phyloP scores from a whole-genome alignment of 2,329 filamentous ascomycete genomes.

The Neopestalotiopsis sp. region DNA sequence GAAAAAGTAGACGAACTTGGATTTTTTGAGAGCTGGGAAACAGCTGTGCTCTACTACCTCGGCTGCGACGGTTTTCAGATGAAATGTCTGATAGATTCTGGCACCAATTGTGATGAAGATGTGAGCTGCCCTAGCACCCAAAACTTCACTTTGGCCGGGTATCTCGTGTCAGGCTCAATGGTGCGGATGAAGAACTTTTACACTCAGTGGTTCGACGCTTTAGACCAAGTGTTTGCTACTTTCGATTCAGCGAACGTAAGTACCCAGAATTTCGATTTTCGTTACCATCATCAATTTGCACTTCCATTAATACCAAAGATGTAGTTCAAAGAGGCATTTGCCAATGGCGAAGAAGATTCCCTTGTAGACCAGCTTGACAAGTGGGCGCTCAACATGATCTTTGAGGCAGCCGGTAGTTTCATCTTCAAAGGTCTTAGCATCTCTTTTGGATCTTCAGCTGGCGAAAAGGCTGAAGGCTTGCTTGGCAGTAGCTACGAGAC shows the following conservation, averaged over 20 bases:
- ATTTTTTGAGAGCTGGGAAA: background rate
- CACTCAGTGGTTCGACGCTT: background rate
- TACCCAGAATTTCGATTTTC: no score
- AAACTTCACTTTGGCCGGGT: background rate
- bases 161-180: background rate
- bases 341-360: background rate
- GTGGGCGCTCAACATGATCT: background rate
- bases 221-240: background rate
- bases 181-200: background rate
- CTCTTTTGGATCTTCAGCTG: background rate
- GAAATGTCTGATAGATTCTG: background rate
- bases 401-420: background rate
- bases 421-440: background rate
- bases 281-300: no score
- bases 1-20: background rate
- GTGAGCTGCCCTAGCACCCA: background rate
- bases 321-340: background rate
- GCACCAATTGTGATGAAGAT: background rate
- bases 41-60: background rate
- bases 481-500: background rate
- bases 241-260: background rate
- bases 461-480: background rate
- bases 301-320: no score
- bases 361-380: background rate
- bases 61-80: background rate